Evolutionary conservation across 805 yeast genomes (phyloP), one percentile per base, ranked within the genome.

Genomic region (Pichia phayaonensis): DNA sequence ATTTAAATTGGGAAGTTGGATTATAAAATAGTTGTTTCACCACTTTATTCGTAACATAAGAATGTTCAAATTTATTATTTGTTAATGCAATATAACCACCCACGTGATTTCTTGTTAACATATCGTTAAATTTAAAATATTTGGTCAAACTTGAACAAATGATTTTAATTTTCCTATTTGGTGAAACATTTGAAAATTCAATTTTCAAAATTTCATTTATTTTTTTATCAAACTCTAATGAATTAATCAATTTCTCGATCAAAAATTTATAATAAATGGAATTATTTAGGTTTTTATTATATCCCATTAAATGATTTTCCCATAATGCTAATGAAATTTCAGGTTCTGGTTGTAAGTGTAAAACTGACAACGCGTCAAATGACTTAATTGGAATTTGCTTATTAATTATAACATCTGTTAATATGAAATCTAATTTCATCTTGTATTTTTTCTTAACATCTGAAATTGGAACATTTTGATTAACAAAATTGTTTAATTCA

Each of bases 131-230:
- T 27, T 50, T 40, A 18, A 46, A 40, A 36, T 50, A 50, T 8
- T 29, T 18, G 2, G 4, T n/a, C 15, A 46, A 26, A 15, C 24
- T 7, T 27, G 15, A 10, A 3, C 21, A n/a, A 11, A 50, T 46
- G 3, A 51, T 13, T n/a, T 23, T 41, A 10, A 26, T 47, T 44
- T 51, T 51, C 16, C 39, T 40, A 20, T 24, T 11, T 15, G 50
- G n/a, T 24, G 51, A 47, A 18, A 51, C 24, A 29, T 47, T 41
- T n/a, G 48, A n/a, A 47, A 44, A 51, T 24, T 51, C 54, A 21
- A 44, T 42, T 26, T 44, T 51, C 8, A 47, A 15, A 26, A 51
- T 34, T 18, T 51, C 51, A 26, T 46, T 22, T 7, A 24, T 3
- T 23, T 21, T 43, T 15, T 21, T 36, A 18, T 43, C 38, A 4